Percentiles rank a stretch among this genome's conserved stretches.
These are phyloP conservation scores for Scheffersomyces parashehatae DNA, from an alignment of 1,139 yeast genomes.

Conservation along the genomic window DNA sequence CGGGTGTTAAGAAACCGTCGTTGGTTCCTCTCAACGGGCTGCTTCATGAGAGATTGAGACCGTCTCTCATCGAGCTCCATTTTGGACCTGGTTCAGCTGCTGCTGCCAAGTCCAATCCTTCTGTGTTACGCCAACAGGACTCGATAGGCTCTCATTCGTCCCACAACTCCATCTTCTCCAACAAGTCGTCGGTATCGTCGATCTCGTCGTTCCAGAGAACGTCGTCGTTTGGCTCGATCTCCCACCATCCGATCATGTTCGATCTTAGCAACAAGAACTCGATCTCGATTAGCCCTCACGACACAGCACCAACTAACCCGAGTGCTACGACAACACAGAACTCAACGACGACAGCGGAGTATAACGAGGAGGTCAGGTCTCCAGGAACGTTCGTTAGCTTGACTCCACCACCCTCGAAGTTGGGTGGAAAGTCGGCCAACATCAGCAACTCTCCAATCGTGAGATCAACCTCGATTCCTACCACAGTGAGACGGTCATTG, in stretches of 20 bases:
- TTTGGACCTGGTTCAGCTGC: constrained; percentile 10
- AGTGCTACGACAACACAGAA: not conserved
- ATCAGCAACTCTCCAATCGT: constrained; percentile 18
- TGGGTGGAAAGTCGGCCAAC: constrained; percentile 3
- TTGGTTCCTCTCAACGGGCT: constrained; percentile 17
- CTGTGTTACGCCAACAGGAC: constrained; percentile 12
- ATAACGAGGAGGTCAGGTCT: constrained; percentile 7
- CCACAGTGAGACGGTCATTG: constrained; percentile 8
- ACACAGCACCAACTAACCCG: constrained; percentile 7
- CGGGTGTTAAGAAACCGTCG: constrained; percentile 18
- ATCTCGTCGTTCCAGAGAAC: constrained; percentile 29
- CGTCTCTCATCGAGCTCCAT: constrained; percentile 45
- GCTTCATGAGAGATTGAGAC: constrained; percentile 36
- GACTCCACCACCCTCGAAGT: constrained; percentile 4
- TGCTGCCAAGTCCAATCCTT: constrained; percentile 1
- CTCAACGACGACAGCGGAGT: constrained; percentile 6
- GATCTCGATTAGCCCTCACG: constrained; percentile 29
- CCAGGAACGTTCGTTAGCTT: constrained; percentile 5
- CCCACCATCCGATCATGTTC: constrained; percentile 12
- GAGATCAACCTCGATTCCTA: constrained; percentile 6
- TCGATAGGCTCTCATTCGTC: constrained; percentile 34
- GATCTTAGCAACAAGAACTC: constrained; percentile 16
- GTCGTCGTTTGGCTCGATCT: constrained; percentile 21
- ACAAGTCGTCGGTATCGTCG: constrained; percentile 26
- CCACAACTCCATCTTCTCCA: constrained; percentile 36